Base-by-base conservation (phyloP, 169 alveolate species). In the Cryptosporidium xiaoi region DNA sequence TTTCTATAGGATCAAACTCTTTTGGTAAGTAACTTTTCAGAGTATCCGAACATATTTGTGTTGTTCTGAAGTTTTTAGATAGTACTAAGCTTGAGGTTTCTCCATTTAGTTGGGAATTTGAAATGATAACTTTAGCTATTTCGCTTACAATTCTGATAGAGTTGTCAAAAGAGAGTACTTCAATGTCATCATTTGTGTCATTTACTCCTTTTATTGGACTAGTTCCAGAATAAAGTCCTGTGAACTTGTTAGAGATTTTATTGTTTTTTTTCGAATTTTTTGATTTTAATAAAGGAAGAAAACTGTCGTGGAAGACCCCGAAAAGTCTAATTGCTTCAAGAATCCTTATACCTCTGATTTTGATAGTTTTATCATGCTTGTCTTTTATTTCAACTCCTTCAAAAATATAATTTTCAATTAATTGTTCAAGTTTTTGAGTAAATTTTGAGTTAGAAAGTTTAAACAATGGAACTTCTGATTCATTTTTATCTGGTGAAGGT, bases 261-360 rank as follows among this genome's bases (percentile, higher is more conserved):
- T 15, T 24, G 48, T 40, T 8, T 8, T 40, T 40, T 0, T 40
- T 8, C 4, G 36, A 36, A 2, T 77, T 56, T 3, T 24, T 18
- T 27, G 58, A 7, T 15, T 34, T 77, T 20, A 62, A 50, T 31
- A 77, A 46, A 31, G 29, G 6, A 33, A 34, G 44, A 40, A 77
- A 77, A 16, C 77, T 60, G 15, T 77, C 87, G 40, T 77, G 69
- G 64, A 77, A 62, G 48, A 77, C 71, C 1, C 87, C 87, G 56
- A 16, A 77, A 7, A 77, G 27, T 50, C 87, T 55, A 18, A 77
- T 58, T 3, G 77, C 65, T 66, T 77, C 87, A 20, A 77, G 64
- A 24, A 48, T 62, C n/a, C 87, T 56, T 18, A 77, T 29, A 7
- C 87, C 87, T 27, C 46, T 27, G 18, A 77, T 7, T 15, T 77